These are phyloP conservation scores for Inonotus obliquus DNA, from an alignment of 1,284 basidiomycete genomes.

Conservation along the genomic window DNA sequence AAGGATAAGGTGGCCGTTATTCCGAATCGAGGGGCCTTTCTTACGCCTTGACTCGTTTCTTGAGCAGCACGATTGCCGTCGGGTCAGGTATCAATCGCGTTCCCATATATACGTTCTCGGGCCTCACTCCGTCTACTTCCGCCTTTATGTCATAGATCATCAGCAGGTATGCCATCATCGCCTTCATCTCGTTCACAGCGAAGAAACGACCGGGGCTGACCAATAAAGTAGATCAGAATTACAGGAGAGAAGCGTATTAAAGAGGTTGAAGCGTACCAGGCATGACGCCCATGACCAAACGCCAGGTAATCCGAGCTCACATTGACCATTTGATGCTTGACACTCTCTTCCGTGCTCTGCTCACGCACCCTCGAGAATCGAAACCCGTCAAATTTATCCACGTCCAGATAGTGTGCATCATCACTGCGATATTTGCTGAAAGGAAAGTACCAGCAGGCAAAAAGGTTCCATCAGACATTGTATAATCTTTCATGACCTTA, in stretches of 20 bases:
- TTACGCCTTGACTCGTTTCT: constrained; percentile 5
- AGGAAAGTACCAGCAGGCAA: constrained; percentile 41
- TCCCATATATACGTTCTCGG: constrained; percentile 18
- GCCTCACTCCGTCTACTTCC: constrained; percentile 28
- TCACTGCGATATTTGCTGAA: constrained; percentile 37
- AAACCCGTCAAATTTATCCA: constrained; percentile 39
- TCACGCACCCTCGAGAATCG: constrained; percentile 41
- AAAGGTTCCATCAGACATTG: constrained; percentile 37
- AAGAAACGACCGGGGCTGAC: constrained; percentile 43
- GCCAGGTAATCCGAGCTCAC: constrained; percentile 27
- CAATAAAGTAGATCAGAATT: neutral
- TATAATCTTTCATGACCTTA: constrained; percentile 31
- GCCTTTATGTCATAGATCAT: constrained; percentile 44
- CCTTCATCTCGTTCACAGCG: constrained; percentile 41
- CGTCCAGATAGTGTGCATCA: constrained; percentile 36
- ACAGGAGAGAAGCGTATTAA: neutral
- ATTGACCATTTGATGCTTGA: constrained; percentile 27
- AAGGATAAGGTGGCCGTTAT: neutral
- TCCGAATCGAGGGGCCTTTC: neutral
- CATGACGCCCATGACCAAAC: constrained; percentile 30
- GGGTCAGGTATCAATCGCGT: constrained; percentile 17
- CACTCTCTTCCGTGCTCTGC: constrained; percentile 21
- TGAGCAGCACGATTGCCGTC: constrained; percentile 20
- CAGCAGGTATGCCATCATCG: constrained; percentile 39
- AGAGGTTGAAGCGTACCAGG: constrained; percentile 18